A percentile compares a stretch with the other conserved stretches of the same genome.
Evolutionary conservation across 116 monocot genomes (phyloP).

Genomic region (Phalaenopsis hybrid): DNA sequence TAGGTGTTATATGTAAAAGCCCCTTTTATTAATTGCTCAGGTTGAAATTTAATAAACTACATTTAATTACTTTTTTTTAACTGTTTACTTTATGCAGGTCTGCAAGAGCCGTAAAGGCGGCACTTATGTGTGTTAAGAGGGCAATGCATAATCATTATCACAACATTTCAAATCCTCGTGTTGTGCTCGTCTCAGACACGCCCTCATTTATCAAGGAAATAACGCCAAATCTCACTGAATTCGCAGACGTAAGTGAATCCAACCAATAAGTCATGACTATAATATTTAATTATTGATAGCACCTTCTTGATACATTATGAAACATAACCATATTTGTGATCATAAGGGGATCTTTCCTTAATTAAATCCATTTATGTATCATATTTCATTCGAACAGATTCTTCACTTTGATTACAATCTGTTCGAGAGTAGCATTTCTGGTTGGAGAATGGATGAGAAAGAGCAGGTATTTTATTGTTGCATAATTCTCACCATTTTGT

Average conservation of each 20-base stretch:
- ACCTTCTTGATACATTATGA: neutral
- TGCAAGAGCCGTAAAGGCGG: slow-evolving; percentile 59
- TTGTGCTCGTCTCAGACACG: slow-evolving; percentile 79
- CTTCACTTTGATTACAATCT: slow-evolving; percentile 74
- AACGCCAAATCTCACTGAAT: slow-evolving; percentile 39
- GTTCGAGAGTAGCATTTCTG: slow-evolving; percentile 36
- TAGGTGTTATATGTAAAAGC: too few relatives aligned
- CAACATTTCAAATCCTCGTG: slow-evolving; percentile 26
- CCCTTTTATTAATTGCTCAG: neutral
- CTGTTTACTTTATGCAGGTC: slow-evolving; percentile 39
- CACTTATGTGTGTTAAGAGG: slow-evolving; percentile 61
- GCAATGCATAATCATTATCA: slow-evolving; percentile 26
- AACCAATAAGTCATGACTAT: neutral
- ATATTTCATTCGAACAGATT: slow-evolving; percentile 35
- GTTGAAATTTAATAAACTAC: neutral
- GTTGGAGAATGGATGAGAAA: slow-evolving; percentile 24
- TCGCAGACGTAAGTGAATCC: slow-evolving; percentile 51
- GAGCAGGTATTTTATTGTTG: slow-evolving; percentile 34
- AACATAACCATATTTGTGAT: neutral
- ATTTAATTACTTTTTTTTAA: neutral
- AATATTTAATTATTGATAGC: neutral
- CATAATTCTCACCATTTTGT: neutral
- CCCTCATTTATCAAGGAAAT: slow-evolving; percentile 72
- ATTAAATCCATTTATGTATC: neutral
- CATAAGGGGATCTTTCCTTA: neutral